phyloP scores from a whole-genome alignment of 306 rosid genomes.

The Betula pendula region DNA sequence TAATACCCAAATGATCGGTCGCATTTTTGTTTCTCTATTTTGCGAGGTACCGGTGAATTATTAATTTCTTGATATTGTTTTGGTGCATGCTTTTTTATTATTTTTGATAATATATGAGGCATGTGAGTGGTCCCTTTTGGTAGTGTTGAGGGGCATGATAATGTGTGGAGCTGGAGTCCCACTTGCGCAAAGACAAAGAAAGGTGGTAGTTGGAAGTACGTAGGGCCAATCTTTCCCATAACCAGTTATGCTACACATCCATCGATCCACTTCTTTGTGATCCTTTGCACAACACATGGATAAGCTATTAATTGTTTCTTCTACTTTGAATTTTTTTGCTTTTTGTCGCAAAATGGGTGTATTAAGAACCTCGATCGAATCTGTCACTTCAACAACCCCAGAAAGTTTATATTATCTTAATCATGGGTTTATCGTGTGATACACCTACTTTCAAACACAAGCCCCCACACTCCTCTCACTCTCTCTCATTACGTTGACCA shows the following conservation, averaged over 20 bases:
- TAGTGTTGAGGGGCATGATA: constrained; percentile 33
- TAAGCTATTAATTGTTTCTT: constrained; percentile 24
- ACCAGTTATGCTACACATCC: constrained; percentile 23
- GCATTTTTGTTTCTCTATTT: not conserved
- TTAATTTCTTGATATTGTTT: not conserved
- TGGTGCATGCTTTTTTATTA: not conserved
- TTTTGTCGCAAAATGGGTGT: constrained; percentile 38
- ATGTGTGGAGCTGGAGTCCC: constrained; percentile 43
- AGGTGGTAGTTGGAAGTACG: constrained; percentile 16
- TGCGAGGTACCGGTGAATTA: not conserved
- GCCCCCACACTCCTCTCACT: constrained; percentile 4
- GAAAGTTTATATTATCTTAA: constrained; percentile 18
- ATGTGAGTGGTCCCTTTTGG: constrained; percentile 53
- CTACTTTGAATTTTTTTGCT: constrained; percentile 14
- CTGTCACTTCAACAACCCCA: constrained; percentile 7
- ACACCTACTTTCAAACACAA: constrained; percentile 14
- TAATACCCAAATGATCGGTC: constrained; percentile 6
- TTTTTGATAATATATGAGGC: constrained; percentile 5
- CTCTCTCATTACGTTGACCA: not conserved
- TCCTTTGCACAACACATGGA: too few relatives aligned
- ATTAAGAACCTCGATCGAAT: constrained; percentile 24
- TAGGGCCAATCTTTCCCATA: constrained; percentile 33
- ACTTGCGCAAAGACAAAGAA: constrained; percentile 37
- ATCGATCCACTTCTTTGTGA: too few relatives aligned
- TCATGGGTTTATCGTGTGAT: constrained; percentile 24